A percentile compares a stretch with the other conserved stretches of the same genome.
These are phyloP conservation scores for Clonostachys byssicola DNA, from an alignment of 2,329 filamentous ascomycete species.

Conservation along the genomic window DNA sequence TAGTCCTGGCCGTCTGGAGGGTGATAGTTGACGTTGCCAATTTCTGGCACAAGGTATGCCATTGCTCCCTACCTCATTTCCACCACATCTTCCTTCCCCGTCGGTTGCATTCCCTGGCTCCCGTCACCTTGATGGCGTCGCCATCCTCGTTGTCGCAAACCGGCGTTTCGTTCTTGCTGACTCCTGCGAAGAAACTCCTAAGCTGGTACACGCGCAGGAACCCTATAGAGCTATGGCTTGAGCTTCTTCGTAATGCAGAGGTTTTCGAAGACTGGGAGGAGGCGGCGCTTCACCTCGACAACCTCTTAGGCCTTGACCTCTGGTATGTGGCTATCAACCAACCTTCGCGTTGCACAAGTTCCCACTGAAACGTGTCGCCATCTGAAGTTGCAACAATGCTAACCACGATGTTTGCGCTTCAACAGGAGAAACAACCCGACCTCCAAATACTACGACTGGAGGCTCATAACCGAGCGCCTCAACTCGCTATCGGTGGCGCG, in stretches of 20 bases:
- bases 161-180: conserved; percentile 10
- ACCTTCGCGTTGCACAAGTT: background rate
- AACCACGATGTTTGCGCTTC: background rate
- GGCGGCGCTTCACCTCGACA: conserved; percentile 79
- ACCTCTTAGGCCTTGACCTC: conserved; percentile 72
- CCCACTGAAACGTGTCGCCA: too few species aligned
- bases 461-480: conserved; percentile 74
- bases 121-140: background rate
- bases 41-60: conserved; percentile 58
- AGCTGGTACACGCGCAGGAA: conserved; percentile 65
- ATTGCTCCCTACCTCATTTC: conserved; percentile 3
- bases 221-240: conserved; percentile 60
- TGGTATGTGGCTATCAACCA: conserved; percentile 49
- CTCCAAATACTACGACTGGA: conserved; percentile 81
- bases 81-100: background rate
- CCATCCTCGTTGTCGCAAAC: background rate
- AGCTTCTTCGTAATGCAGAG: conserved; percentile 60
- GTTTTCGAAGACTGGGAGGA: conserved; percentile 84
- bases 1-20: conserved; percentile 45
- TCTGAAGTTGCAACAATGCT: background rate
- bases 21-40: conserved; percentile 57
- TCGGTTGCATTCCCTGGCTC: conserved; percentile 4
- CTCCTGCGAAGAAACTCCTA: conserved; percentile 54
- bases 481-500: conserved; percentile 66
- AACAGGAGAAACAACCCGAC: conserved; percentile 75